Conservation (phyloP, 768 basidiomycete species). For the Boletellus ananas region DNA sequence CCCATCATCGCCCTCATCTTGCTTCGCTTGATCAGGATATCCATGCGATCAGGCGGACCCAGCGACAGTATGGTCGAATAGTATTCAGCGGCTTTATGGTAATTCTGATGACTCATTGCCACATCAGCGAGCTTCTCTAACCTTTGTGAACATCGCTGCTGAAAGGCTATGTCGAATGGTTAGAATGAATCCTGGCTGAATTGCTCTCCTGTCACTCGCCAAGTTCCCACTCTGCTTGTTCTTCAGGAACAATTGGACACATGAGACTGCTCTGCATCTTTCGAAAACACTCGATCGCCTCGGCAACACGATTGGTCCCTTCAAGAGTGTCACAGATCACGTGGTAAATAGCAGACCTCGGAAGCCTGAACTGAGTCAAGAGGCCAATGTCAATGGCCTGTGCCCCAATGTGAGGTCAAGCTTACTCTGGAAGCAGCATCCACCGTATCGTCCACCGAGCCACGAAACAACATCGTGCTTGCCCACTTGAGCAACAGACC, state of each 20-base stretch:
- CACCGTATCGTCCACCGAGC: not conserved
- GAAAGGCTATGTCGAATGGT: not conserved
- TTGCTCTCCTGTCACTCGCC: not conserved
- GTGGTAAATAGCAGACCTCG: not conserved
- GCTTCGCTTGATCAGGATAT: conserved; percentile 5
- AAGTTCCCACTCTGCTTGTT: conserved; percentile 1
- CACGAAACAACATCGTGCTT: not conserved
- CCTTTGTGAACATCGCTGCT: not conserved
- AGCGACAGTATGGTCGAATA: not conserved
- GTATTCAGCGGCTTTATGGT: not conserved
- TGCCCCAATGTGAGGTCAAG: too few relatives aligned
- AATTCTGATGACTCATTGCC: not conserved
- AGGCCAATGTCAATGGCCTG: not conserved
- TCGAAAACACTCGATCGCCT: conserved; percentile 5
- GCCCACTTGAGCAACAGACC: not conserved
- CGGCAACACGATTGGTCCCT: not conserved
- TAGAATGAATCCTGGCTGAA: not conserved
- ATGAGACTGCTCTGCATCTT: not conserved
- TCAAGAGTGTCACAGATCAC: not conserved
- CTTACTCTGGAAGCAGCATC: not conserved
- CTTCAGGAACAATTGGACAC: not conserved
- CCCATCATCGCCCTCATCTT: not conserved
- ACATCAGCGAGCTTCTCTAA: not conserved
- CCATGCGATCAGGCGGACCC: not conserved
- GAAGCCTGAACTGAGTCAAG: not conserved